Base-by-base conservation (phyloP, 2,329 filamentous ascomycete species). In the Exophiala viscosa region DNA sequence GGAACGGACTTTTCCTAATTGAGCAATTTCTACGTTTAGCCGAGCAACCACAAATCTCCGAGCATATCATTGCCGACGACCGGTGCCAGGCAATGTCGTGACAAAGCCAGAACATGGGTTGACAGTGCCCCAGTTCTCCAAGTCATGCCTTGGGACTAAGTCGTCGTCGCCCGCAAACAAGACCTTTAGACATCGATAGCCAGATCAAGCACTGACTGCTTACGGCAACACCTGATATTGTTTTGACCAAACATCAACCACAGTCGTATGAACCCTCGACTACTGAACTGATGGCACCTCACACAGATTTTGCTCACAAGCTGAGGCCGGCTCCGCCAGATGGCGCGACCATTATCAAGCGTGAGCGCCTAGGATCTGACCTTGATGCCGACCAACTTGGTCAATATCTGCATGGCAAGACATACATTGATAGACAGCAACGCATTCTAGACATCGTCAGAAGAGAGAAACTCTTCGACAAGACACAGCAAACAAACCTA, bases 261-360 rank as follows among this genome's bases (percentile, higher is more conserved):
- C 5, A 13, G 11, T 4, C 34, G 14, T 36, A 28, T 5, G 34
- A 36, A 36, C 5, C 5, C 11, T 15, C 5, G 14, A 10, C 34
- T 36, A 10, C 11, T 13, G 2, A 41, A 15, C 13, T 7, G 14
- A 15, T 31, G 11, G 14, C 11, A 45, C 57, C 32, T 20, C 76
- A 77, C 74, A 60, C 67, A 17, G 76, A 80, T 66, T 79, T 78
- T 62, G 74, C 72, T 48, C 71, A 73, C 60, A 66, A 66, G n/a
- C 72, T 79, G 31, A 72, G 69, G 32, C 72, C 69, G 58, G 76
- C 76, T 52, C 70, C 60, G 47, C 66, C 67, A 43, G 39, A 44
- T 36, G 76, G 76, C 18, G 70, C 73, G 14, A 69, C 68, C 8
- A 73, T 73, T 15, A 66, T 80, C 5, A 63, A 68, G 15, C 62